A percentile compares a stretch with the other conserved stretches of the same genome.
Evolutionary conservation across 2,329 filamentous ascomycete species (phyloP).

Genomic region (Diplodia scrobiculata): DNA sequence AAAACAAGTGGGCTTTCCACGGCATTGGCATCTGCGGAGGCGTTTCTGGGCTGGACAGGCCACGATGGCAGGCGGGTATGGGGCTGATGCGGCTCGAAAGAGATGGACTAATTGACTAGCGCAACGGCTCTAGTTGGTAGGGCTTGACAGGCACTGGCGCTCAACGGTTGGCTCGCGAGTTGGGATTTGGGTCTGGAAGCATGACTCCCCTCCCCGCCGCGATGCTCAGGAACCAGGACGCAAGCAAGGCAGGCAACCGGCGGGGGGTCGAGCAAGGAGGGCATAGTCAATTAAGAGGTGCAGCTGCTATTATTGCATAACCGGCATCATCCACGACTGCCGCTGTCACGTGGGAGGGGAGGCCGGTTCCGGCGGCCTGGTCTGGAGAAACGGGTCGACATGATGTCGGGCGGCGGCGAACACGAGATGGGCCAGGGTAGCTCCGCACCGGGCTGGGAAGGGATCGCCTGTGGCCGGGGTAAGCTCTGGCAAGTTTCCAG

Average conservation of each 20-base stretch:
- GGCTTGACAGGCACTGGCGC: not conserved
- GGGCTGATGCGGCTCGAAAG: not conserved
- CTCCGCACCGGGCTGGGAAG: conserved; percentile 4
- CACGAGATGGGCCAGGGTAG: conserved; percentile 25
- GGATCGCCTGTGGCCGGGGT: conserved; percentile 10
- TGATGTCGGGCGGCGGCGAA: not conserved
- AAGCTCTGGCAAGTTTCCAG: conserved; percentile 19
- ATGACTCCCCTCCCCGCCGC: not conserved
- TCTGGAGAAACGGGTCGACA: not conserved
- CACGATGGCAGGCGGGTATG: not conserved
- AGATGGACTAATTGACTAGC: not conserved
- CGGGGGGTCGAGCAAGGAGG: not conserved
- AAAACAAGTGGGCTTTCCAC: conserved; percentile 4
- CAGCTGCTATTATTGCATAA: not conserved
- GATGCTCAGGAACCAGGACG: conserved; percentile 9
- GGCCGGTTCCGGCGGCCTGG: conserved; percentile 5
- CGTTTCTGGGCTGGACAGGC: not conserved
- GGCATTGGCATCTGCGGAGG: not conserved
- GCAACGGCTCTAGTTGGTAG: not conserved
- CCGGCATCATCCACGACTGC: not conserved
- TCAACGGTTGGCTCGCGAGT: not conserved
- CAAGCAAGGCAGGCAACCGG: not conserved
- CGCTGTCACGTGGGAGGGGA: not conserved
- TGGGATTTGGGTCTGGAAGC: not conserved
- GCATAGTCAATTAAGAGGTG: not conserved